Evolutionary conservation across 75 land plant genomes (phyloP).

Genomic region (Isoetes taiwanensis): DNA sequence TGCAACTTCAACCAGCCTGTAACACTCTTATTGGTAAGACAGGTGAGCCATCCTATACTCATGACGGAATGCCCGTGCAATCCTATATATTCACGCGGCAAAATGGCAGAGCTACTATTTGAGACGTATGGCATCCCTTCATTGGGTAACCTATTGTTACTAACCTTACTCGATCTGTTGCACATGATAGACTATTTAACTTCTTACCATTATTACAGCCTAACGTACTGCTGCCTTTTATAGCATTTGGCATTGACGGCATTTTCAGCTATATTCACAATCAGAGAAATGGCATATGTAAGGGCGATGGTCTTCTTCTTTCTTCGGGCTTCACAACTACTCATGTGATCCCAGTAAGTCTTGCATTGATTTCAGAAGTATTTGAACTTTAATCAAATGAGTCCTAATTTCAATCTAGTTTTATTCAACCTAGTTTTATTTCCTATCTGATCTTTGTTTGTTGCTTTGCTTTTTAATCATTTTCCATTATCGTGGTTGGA

Average conservation of each 20-base stretch:
- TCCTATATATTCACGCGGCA: constrained; percentile 74
- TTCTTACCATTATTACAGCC: background rate
- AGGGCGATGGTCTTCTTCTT: constrained; percentile 58
- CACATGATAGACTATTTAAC: background rate
- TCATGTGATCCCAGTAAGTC: constrained; percentile 80
- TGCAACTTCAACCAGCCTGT: background rate
- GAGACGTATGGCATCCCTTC: constrained; percentile 91
- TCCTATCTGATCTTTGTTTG: too few relatives aligned
- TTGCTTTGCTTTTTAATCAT: too few relatives aligned
- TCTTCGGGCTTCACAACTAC: constrained; percentile 63
- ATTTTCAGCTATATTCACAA: constrained; percentile 81
- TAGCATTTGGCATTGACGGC: constrained; percentile 94
- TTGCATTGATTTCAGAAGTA: constrained; percentile 7
- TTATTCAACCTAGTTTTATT: background rate
- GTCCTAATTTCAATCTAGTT: background rate
- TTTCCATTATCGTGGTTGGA: background rate
- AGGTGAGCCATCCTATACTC: constrained; percentile 88
- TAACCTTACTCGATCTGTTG: background rate
- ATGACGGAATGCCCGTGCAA: constrained; percentile 93
- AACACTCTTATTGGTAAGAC: constrained; percentile 15
- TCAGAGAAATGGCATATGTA: constrained; percentile 54
- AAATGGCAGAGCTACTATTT: constrained; percentile 98
- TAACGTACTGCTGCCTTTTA: background rate
- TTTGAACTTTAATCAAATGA: background rate
- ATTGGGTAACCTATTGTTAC: constrained; percentile 40